Evolutionary conservation across 2,329 filamentous ascomycete genomes (phyloP).

Genomic region (Penicillium hesseltinei): DNA sequence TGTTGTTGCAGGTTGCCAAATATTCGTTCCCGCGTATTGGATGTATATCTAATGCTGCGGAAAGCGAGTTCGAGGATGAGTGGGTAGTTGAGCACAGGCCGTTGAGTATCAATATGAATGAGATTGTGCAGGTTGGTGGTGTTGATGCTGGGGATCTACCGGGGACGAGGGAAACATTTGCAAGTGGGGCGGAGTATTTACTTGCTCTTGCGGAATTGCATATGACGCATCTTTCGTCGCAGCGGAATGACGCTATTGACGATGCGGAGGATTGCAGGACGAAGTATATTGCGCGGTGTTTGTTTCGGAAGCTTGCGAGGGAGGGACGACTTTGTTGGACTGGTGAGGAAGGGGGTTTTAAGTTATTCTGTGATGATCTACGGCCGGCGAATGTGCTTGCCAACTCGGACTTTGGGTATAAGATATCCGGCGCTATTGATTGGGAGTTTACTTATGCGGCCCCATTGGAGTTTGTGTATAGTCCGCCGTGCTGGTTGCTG

Average conservation of each 20-base stretch:
- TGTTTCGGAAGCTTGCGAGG: constrained; percentile 19
- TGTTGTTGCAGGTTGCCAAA: too few species aligned
- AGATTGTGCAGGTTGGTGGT: too few species aligned
- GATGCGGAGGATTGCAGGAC: constrained; percentile 21
- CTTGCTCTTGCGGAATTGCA: too few species aligned
- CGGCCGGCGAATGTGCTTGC: constrained; percentile 17
- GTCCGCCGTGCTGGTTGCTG: constrained; percentile 26
- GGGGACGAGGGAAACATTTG: too few species aligned
- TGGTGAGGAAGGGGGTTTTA: constrained; percentile 19
- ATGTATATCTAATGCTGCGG: too few species aligned
- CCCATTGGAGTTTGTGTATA: constrained; percentile 19
- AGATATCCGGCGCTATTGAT: neutral
- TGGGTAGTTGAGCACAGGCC: too few species aligned
- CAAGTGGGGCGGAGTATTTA: too few species aligned
- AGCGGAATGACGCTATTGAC: constrained; percentile 28
- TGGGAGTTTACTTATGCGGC: neutral
- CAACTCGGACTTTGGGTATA: neutral
- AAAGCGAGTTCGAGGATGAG: too few species aligned
- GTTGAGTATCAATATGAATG: too few species aligned
- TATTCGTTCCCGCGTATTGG: too few species aligned
- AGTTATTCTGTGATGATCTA: constrained; percentile 22
- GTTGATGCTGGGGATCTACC: too few species aligned
- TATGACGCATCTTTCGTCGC: too few species aligned
- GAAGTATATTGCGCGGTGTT: constrained; percentile 21
- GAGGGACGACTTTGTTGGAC: constrained; percentile 17